Percentiles rank a stretch among this genome's conserved stretches.
Evolutionary conservation across 805 yeast species (phyloP).

Genomic region (Candida dendrica): DNA sequence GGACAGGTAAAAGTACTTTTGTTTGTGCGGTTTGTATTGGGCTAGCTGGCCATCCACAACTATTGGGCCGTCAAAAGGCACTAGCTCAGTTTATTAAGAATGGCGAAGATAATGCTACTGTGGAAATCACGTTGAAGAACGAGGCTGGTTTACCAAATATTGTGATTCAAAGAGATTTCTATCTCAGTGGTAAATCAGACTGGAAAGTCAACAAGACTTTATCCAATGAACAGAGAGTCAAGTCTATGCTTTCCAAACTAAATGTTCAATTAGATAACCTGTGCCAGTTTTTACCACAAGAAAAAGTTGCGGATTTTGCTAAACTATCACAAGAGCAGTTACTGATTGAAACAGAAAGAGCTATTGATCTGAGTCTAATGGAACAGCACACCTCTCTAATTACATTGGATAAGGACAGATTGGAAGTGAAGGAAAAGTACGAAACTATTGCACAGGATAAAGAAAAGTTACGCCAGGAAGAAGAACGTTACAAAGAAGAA

Average conservation of each 20-base stretch:
- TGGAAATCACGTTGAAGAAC: conserved; percentile 29
- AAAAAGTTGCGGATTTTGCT: conserved; percentile 89
- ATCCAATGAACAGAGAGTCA: conserved; percentile 39
- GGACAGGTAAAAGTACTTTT: conserved; percentile 90
- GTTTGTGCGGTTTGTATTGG: conserved; percentile 91
- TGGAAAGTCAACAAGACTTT: conserved; percentile 43
- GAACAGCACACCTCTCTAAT: conserved; percentile 51
- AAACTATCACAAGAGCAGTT: conserved; percentile 68
- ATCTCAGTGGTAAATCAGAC: conserved; percentile 32
- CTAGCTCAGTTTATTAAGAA: conserved; percentile 65
- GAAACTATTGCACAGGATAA: conserved; percentile 22
- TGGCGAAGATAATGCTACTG: conserved; percentile 35
- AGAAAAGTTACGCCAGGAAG: conserved; percentile 26
- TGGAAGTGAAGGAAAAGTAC: conserved; percentile 29
- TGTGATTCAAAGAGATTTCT: conserved; percentile 27
- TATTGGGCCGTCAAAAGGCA: conserved; percentile 62
- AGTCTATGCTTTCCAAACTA: conserved; percentile 34
- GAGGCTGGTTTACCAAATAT: conserved; percentile 35
- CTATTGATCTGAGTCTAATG: conserved; percentile 59
- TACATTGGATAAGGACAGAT: conserved; percentile 37
- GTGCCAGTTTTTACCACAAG: conserved; percentile 94
- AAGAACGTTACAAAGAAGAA: conserved; percentile 35
- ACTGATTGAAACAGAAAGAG: conserved; percentile 70
- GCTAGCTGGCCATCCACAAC: conserved; percentile 68
- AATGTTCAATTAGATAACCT: conserved; percentile 86